These are phyloP conservation scores for Kluyveromyces wickerhamii DNA, from an alignment of 805 yeast species.

Conservation along the genomic window DNA sequence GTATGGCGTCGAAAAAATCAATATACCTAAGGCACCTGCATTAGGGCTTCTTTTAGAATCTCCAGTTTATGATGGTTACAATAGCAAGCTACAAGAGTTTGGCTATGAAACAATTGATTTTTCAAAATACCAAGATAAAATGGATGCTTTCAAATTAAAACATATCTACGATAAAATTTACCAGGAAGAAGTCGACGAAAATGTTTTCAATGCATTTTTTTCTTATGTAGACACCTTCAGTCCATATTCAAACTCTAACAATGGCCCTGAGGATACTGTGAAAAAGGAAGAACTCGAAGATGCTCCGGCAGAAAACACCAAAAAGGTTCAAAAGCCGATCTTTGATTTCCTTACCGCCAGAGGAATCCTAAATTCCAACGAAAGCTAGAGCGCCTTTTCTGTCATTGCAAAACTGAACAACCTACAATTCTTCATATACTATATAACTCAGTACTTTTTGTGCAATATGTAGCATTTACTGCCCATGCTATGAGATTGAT, in stretches of 20 bases:
- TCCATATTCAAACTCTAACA: constrained; percentile 1
- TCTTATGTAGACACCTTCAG: constrained; percentile 80
- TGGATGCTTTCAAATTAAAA: constrained; percentile 80
- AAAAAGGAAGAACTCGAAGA: constrained; percentile 27
- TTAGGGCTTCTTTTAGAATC: constrained; percentile 82
- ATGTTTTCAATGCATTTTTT: constrained; percentile 84
- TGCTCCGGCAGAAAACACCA: not conserved
- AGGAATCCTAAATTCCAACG: constrained; percentile 28
- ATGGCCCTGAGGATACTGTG: constrained; percentile 35
- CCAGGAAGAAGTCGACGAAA: constrained; percentile 80
- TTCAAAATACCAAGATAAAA: constrained; percentile 52
- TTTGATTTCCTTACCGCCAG: constrained; percentile 37
- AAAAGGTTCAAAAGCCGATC: constrained; percentile 26
- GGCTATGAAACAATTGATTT: constrained; percentile 77
- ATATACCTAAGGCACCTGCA: constrained; percentile 97
- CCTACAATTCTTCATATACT: no score
- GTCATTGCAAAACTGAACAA: no score
- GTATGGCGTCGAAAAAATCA: constrained; percentile 64
- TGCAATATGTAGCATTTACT: no score
- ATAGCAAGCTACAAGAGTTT: constrained; percentile 56
- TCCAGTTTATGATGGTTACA: constrained; percentile 86
- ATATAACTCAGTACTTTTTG: no score
- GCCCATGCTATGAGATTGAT: no score
- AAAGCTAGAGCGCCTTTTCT: no score
- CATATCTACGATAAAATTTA: constrained; percentile 89